Evolutionary conservation across 495 filamentous ascomycete species (phyloP), one percentile per base, ranked within the genome.

Genomic region (Penicillium parvum): DNA sequence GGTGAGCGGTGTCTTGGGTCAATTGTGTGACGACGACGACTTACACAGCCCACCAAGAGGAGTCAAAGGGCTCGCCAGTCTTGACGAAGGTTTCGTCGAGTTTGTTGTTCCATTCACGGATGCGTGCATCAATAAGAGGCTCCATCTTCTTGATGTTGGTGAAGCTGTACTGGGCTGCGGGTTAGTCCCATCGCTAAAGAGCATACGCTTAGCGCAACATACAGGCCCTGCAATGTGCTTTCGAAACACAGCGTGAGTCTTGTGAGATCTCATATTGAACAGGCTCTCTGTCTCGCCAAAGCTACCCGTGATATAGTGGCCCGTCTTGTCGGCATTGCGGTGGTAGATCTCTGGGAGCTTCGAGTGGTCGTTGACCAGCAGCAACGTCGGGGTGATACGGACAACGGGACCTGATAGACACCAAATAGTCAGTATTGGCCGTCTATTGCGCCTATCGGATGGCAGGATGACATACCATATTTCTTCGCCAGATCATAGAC

Each of bases 71-170:
- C 22, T 73, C 53, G 11, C 64, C 65, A n/a, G 61, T 63, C 29
- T 65, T 54, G 19, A 38, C 68, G 44, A 73, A 76, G 11, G 52
- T 61, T 5, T 65, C 60, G 10, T 65, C 57, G 26, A 78, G 49
- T 30, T 68, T 70, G 3, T 54, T 34, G 3, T 58, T 63, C 73
- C 73, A 78, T 34, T 70, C 58, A 10, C 40, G 22, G 20, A 76
- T 72, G 3, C 66, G 58, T 7, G 43, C 40, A 52, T 77, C 75
- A 12, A 78, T 60, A 21, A 76, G 43, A 5, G 64, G 48, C 56
- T 83, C 77, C 64, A 82, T 74, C n/a, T 61, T 63, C 47, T 69
- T 75, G 20, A 73, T 60, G 32, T 66, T 75, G 33, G 62, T 65
- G 33, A 80, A 61, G 45, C 73, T 78, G 49, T 79, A 71, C 56